Base-by-base conservation (phyloP, 2,329 filamentous ascomycete genomes). In the Ophiostoma perfectum region DNA sequence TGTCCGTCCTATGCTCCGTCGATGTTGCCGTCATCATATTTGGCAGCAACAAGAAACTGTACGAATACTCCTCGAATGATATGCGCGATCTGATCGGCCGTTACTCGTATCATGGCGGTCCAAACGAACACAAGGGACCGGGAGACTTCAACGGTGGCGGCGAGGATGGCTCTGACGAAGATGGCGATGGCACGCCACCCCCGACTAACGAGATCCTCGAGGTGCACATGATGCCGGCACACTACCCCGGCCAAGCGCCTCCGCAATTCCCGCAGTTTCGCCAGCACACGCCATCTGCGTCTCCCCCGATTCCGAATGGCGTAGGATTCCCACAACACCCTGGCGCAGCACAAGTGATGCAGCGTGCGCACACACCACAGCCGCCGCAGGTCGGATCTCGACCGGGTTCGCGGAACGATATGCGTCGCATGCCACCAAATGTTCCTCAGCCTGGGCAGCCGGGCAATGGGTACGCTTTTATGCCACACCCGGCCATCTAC, bases 1-100 rank as follows among this genome's bases (percentile, higher is more conserved):
- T 99, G 66, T 97, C 94, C 67, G 95, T 99, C 64, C 89, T 99
- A 72, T 99, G 95, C 79, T 97, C 93, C 52, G 95, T 99, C 77
- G 95, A 99, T 78, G 95, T 99, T 73, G 95, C 95, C 55, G 95
- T 99, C 76, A 95, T 99, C 78, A 97, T 99, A 75, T 98, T 98
- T 77, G 94, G 94, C 72, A 93, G 92, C 81, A 99, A 99, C 80
- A 99, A 98, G 85, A 98, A 98, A 81, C 85, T 99, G 39, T 97
- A 98, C 80, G 93, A 99, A 79, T 99, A 97, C 78, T 98, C 93
- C 12, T 98, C 94, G 18, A 84, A 88, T 74, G 92, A 97, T 78
- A 97, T 99, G 86, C 90, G 90, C 77, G 92, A 97, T 72, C 91
- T 96, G 65, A 88, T 99, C 73, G 86, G 86, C 66, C 87, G 92